Evolutionary conservation across 2,329 filamentous ascomycete genomes (phyloP), one percentile per base, ranked within the genome.

Genomic region (Coniochaeta prunicola): DNA sequence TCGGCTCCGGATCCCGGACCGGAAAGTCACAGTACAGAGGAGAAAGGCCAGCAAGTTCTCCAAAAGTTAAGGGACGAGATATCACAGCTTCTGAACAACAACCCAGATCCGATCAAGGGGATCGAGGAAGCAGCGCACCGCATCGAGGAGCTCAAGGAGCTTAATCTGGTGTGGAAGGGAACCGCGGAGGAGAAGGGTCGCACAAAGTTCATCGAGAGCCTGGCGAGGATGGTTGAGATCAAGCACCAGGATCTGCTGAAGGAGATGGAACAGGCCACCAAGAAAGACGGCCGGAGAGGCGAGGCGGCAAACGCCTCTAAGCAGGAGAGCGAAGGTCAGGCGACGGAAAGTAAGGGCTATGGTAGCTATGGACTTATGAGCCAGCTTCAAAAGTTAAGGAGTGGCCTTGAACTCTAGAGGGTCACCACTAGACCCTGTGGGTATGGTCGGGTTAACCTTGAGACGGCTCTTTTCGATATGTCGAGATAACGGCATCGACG

Each of bases 101-200:
- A 58, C 9, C 30, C 53, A 1, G 85, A 88, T 50, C 81, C 84
- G 0, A 77, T 87, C 13, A 79, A 80, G 50, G 90, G 90, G 17
- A 78, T 94, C 9, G 87, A 90, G 63, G 86, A 86, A 59, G 94
- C 94, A 0, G 83, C 83, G 13, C 80, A 81, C 58, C 80, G 90
- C 50, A 86, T 97, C 15, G 87, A 91, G 67, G 85, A 90, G 68
- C 79, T 97, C 59, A 87, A 91, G 67, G 82, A 86, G 62, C 74
- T 97, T 63, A 85, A 86, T 4, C 76, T 76, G n/a, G 86, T 99
- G 24, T 99, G 94, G 92, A 93, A 89, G 70, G 92, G 92, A n/a
- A 97, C 94, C 2, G 89, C 90, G 0, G 94, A 99, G 75, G 94
- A 97, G 71, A 96, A 90, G 74, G 91, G 91, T 6, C 80, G 94